Evolutionary conservation across 805 yeast genomes (phyloP), one percentile per base, ranked within the genome.

Genomic region (Kluyveromyces aestuarii): DNA sequence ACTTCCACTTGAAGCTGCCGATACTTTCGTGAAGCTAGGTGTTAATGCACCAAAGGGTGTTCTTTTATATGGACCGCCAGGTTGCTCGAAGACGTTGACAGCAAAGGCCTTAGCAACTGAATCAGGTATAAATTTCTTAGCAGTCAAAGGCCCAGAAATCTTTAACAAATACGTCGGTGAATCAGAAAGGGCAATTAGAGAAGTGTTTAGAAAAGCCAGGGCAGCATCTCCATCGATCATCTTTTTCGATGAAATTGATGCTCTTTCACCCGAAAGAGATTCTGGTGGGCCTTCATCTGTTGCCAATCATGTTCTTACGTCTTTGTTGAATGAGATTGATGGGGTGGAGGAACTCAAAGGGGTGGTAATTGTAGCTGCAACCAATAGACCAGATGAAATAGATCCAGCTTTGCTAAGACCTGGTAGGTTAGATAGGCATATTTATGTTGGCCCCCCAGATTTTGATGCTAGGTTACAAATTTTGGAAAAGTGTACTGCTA

Each of bases 51-150:
- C 99, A 2, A 85, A 87, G 55, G 99, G 99, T 37, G 84, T 93
- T 1, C 67, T 93, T 43, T 71, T 93, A 18, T 93, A 93, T 65
- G 99, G 99, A 0, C 99, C 99, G 1, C 98, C 99, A 0, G 99
- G 99, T 14, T 91, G 98, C 70, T 90, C 97, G 10, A 91, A 91
- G 60, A 91, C 99, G 0, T 68, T 91, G 52, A 87, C 96, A 0
- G 98, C 97, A 1, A 91, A 91, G 61, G 97, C 97, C 0, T 69
- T 91, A 30, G 98, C 98, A 0, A 86, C 96, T 0, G 99, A 91
- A 67, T 84, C 96, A 1, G 97, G 97, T 0, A 76, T 91, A 45
- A 91, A 91, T 59, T 91, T 91, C 64, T 66, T 91, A 46, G 96
- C 98, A 0, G 96, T 91, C 8, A 93, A 93, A 64, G 99, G 99